Evolutionary conservation across 495 filamentous ascomycete species (phyloP).

Genomic region (Podospora didyma): DNA sequence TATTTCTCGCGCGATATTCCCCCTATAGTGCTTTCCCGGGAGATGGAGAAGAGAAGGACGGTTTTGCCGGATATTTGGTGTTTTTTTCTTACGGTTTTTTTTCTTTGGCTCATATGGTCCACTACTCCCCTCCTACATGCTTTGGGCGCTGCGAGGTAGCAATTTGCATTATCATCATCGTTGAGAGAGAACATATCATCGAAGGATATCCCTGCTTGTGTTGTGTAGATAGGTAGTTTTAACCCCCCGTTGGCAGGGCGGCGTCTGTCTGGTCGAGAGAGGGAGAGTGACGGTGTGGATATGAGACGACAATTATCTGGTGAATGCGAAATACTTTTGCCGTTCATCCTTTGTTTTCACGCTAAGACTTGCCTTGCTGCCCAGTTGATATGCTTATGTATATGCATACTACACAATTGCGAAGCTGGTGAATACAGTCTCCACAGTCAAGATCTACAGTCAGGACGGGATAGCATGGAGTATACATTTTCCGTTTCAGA

Average conservation of each 20-base stretch:
- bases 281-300: conserved; percentile 3
- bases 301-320: conserved; percentile 20
- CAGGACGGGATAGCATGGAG: no score
- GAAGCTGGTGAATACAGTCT: no score
- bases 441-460: no score
- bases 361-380: no score
- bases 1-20: not conserved
- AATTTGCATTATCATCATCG: conserved; percentile 5
- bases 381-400: no score
- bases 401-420: no score
- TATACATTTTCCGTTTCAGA: no score
- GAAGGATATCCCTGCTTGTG: conserved; percentile 14
- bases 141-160: conserved; percentile 8
- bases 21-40: not conserved
- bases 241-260: not conserved
- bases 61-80: not conserved
- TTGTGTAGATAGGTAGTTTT: conserved; percentile 21
- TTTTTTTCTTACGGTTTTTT: not conserved
- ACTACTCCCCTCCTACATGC: not conserved
- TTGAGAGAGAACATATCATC: not conserved
- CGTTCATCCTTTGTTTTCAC: no score
- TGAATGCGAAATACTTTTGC: conserved; percentile 21
- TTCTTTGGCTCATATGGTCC: not conserved
- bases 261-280: not conserved
- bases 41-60: not conserved